phyloP scores from a whole-genome alignment of 768 basidiomycete genomes.

The Fomitopsis pulvina region DNA sequence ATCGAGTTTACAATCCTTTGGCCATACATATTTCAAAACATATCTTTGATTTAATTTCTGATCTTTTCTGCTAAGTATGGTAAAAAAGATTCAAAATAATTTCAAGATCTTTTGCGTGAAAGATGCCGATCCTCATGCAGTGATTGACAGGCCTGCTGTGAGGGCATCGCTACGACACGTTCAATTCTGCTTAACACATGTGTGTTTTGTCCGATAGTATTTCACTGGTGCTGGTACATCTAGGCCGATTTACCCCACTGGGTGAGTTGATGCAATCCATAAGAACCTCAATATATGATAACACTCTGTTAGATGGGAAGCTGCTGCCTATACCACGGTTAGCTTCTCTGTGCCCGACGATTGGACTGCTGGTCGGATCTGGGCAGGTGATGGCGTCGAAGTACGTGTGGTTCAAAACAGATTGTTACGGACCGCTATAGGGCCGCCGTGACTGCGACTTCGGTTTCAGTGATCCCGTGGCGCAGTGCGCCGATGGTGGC shows the following conservation, averaged over 20 bases:
- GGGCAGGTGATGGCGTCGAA: slow-evolving; percentile 13
- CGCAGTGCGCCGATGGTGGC: slow-evolving; percentile 31
- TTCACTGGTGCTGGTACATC: neutral
- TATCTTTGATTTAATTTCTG: no score
- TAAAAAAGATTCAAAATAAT: no score
- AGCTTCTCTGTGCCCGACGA: slow-evolving; percentile 29
- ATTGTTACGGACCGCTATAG: no score
- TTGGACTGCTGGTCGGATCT: slow-evolving; percentile 32
- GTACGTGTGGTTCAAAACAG: neutral
- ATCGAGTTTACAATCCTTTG: no score
- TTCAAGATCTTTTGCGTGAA: no score
- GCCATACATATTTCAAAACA: no score
- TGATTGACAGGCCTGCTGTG: neutral
- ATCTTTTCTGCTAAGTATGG: no score
- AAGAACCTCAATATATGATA: neutral
- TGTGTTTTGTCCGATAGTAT: neutral
- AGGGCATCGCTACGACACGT: neutral
- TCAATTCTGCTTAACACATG: neutral
- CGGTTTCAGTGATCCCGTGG: slow-evolving; percentile 21
- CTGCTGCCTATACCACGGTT: slow-evolving; percentile 15
- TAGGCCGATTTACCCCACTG: slow-evolving; percentile 18
- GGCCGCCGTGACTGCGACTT: slow-evolving; percentile 32
- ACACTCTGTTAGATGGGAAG: slow-evolving; percentile 21
- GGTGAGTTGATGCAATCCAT: slow-evolving; percentile 12
- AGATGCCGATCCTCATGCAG: no score